Evolutionary conservation across 768 basidiomycete genomes (phyloP), one percentile per base, ranked within the genome.

Genomic region (Tylopilus sp.): DNA sequence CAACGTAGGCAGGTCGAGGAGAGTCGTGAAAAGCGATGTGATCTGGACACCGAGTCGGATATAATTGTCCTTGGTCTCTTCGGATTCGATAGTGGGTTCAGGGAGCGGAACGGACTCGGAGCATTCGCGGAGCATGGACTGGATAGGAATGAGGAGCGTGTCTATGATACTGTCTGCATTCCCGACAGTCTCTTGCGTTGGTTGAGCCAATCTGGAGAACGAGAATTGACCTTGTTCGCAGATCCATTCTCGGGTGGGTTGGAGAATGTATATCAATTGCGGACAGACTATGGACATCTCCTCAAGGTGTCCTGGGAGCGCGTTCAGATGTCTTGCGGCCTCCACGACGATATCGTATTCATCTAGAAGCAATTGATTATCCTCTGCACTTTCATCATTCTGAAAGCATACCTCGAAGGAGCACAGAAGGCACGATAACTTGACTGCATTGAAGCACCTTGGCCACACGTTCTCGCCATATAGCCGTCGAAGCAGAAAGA

Each of bases 91-190:
- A 50, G 40, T 45, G 13, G 42, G 31, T 20, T 53, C 46, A 3
- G 55, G 33, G 13, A 17, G 44, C 0, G 38, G 33, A 18, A 39
- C 17, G 25, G 50, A n/a, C 36, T 67, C 64, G 3, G 74, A 63
- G 55, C 73, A 75, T 47, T 61, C 69, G 10, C 72, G 62, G 13
- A 83, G 69, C 59, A 91, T 60, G 20, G 75, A 69, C 60, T 95
- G 92, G 20, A 86, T 76, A 28, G 74, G 75, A 26, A 89, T 66
- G 20, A 95, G 77, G 42, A 92, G 70, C 1, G 74, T 64, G 56
- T 86, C 79, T 58, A 94, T 79, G 48, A 88, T 61, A 3, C 56
- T 28, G 47, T 80, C 75, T 1, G 71, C 61, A 44, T 61, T 46
- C 36, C 18, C 58, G 21, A 56, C 22, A 7, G 42, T 6, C 17